Percentiles rank a stretch among this genome's conserved stretches.
phyloP scores from a whole-genome alignment of 768 basidiomycete genomes.

The Rhodotorula toruloides region DNA sequence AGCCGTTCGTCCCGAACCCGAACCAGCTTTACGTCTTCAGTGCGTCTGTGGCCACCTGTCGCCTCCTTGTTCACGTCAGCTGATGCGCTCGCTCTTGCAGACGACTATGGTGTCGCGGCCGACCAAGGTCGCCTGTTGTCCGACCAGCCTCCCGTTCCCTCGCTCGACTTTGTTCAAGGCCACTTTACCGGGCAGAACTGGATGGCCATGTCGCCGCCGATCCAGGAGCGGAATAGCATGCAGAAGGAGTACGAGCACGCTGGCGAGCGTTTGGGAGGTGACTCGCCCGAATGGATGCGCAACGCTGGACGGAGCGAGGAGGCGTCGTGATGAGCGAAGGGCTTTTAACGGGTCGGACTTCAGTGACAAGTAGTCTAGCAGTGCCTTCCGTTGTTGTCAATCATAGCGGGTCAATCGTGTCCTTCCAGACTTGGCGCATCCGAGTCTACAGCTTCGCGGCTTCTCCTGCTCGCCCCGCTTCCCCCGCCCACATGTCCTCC shows the following conservation, averaged over 20 bases:
- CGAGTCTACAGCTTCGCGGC: not conserved
- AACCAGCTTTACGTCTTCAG: slow-evolving; percentile 24
- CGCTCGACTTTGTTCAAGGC: slow-evolving; percentile 5
- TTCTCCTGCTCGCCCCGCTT: not conserved
- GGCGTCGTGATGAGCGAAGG: not conserved
- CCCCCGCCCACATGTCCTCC: slow-evolving; percentile 31
- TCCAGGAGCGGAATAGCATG: not conserved
- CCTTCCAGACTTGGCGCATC: too few relatives aligned
- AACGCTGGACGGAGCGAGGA: not conserved
- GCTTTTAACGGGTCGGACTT: too few relatives aligned
- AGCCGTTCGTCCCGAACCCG: not conserved
- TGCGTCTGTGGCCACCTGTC: not conserved
- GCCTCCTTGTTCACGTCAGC: not conserved
- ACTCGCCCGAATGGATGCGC: not conserved
- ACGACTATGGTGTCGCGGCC: slow-evolving; percentile 11
- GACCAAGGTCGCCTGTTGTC: slow-evolving; percentile 5
- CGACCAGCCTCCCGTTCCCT: not conserved
- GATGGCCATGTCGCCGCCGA: not conserved
- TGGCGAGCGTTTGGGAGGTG: not conserved
- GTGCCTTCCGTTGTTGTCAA: too few relatives aligned
- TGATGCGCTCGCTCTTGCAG: not conserved
- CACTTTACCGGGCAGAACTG: slow-evolving; percentile 14
- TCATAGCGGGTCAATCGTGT: too few relatives aligned
- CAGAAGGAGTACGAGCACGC: not conserved
- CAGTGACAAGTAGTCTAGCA: too few relatives aligned